Conservation (phyloP, 2,329 filamentous ascomycete genomes). For the Fusarium napiforme region DNA sequence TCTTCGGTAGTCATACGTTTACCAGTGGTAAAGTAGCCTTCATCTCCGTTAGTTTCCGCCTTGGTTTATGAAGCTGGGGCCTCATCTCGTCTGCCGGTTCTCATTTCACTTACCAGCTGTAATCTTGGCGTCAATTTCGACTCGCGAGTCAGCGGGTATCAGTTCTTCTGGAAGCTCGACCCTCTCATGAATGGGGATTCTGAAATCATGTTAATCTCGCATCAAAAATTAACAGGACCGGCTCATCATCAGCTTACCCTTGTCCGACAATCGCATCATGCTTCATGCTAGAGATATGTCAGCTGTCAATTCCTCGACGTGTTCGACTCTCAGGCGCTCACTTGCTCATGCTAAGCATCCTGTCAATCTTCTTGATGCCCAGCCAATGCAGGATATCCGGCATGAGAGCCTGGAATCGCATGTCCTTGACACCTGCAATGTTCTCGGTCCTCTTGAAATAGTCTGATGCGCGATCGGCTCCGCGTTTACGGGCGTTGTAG, state of each 20-base stretch:
- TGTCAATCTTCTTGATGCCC: constrained; percentile 97
- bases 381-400: constrained; percentile 98
- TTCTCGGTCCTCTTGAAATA: constrained; percentile 99
- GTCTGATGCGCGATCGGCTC: constrained; percentile 82
- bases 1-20: constrained; percentile 91
- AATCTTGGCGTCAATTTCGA: constrained; percentile 99
- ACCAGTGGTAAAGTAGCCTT: constrained; percentile 84
- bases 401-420: constrained; percentile 99
- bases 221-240: constrained; percentile 3
- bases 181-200: constrained; percentile 87
- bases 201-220: constrained; percentile 46
- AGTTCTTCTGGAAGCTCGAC: constrained; percentile 92
- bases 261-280: constrained; percentile 88
- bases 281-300: constrained; percentile 75
- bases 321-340: constrained; percentile 55
- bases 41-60: constrained; percentile 35
- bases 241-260: constrained; percentile 62
- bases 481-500: constrained; percentile 84
- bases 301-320: constrained; percentile 37
- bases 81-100: neutral
- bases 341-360: constrained; percentile 99
- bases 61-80: constrained; percentile 3
- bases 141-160: constrained; percentile 93
- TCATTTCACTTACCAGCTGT: constrained; percentile 76
- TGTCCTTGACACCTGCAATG: constrained; percentile 94